phyloP scores from a whole-genome alignment of 495 filamentous ascomycete genomes.

The Astrothelium macrocarpum region DNA sequence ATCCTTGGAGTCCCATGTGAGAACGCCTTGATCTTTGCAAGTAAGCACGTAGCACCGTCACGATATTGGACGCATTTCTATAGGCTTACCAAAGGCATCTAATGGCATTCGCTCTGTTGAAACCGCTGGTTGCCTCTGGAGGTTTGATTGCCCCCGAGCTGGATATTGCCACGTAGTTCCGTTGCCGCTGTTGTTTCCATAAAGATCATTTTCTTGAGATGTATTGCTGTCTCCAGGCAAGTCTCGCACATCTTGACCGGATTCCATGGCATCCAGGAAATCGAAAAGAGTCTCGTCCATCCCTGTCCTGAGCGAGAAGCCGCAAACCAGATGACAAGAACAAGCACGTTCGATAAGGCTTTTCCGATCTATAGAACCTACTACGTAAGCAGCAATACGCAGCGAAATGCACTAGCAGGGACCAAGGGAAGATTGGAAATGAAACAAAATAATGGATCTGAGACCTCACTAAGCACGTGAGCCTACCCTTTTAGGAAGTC shows the following conservation, averaged over 20 bases:
- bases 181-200: no score
- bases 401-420: neutral
- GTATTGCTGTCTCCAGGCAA: neutral
- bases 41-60: neutral
- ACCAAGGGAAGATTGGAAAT: neutral
- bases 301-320: no score
- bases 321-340: neutral
- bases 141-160: neutral
- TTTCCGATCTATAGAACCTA: neutral
- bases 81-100: constrained; percentile 2
- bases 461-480: neutral
- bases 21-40: neutral
- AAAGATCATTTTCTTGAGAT: neutral
- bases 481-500: neutral
- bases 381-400: neutral
- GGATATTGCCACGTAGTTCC: no score
- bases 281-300: constrained; percentile 14
- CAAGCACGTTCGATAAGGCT: neutral
- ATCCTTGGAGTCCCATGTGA: neutral
- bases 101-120: neutral
- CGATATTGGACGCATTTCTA: no score
- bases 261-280: constrained; percentile 9
- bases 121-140: neutral
- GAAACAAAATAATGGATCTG: neutral
- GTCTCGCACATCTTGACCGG: neutral